Percentiles rank a stretch among this genome's conserved stretches.
phyloP scores from a whole-genome alignment of 2,329 filamentous ascomycete genomes.

The Apiospora saccharicola region DNA sequence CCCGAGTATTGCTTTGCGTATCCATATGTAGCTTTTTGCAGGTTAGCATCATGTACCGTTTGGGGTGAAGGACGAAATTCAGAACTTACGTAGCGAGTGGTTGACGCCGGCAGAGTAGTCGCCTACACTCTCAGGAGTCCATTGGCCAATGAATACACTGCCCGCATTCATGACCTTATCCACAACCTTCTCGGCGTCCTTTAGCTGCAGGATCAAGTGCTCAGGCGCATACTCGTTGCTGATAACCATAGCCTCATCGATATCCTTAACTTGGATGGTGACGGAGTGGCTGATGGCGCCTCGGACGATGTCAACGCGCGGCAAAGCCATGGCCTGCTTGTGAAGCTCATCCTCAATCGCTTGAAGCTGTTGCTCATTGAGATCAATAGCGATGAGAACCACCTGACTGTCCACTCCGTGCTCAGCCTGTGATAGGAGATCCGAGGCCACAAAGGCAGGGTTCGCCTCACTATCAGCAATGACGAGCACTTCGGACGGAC shows the following conservation, averaged over 20 bases:
- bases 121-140: conserved; percentile 97
- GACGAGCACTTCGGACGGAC: conserved; percentile 95
- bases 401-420: conserved; percentile 97
- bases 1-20: conserved; percentile 99
- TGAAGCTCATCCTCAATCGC: conserved; percentile 94
- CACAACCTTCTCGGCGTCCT: conserved; percentile 76
- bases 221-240: conserved; percentile 97
- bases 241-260: conserved; percentile 77
- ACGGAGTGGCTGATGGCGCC: conserved; percentile 91
- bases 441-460: conserved; percentile 93
- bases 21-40: conserved; percentile 83
- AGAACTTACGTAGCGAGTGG: conserved; percentile 87
- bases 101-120: conserved; percentile 99
- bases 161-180: conserved; percentile 90
- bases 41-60: conserved; percentile 32
- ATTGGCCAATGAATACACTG: conserved; percentile 93
- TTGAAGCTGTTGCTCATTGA: conserved; percentile 73
- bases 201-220: conserved; percentile 91
- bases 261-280: conserved; percentile 76
- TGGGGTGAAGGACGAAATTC: conserved; percentile 10
- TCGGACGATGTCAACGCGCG: conserved; percentile 90
- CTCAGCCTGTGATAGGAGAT: conserved; percentile 93
- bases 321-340: conserved; percentile 83
- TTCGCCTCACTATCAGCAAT: conserved; percentile 88
- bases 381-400: conserved; percentile 83